Base-by-base conservation (phyloP, 2,329 filamentous ascomycete genomes). In the Ramularia collo-cygni region DNA sequence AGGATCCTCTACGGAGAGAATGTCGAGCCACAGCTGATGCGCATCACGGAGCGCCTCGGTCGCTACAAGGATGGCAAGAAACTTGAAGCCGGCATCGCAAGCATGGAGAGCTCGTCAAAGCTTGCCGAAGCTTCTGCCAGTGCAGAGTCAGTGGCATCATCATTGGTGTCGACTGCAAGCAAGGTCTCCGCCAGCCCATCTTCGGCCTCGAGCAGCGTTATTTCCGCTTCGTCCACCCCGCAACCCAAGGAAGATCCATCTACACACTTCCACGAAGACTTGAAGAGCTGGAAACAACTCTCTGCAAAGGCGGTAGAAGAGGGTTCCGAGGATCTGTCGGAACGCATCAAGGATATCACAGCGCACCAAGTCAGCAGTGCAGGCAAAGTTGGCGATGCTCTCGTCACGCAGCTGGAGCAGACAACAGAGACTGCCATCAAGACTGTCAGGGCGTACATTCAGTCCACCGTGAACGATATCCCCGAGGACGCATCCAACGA, bases 1-100 rank as follows among this genome's bases (percentile, higher is more conserved):
- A 79, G 83, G 17, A 74, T 84, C 10, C 67, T 95, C 4, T 96
- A 96, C 57, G 77, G 81, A 8, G 81, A 95, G 57, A 95, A 94
- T 54, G 89, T 98, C 3, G 89, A 96, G 66, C 93, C 93, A 10
- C 93, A 98, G 64, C 74, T 98, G 10, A 77, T 90, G 41, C 86
- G 88, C 55, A 96, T 98, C 55, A 85, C 86, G 9, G 84, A 95
- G 66, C 81, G 89, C 32, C 75, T 98, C 8, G 89, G 88, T 28
- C 74, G 83, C 34, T 85, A 88, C 63, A 80, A 72, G 49, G 73
- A 76, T 53, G 77, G 77, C 14, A 77, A 76, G 58, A 79, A 77
- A 51, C 53, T 83, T 15, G 72, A 79, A 50, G 72, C 76, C 26
- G 74, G 70, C 13, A 65, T 76, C 29, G 72, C 78, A 34, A 71